Evolutionary conservation across 169 alveolate species (phyloP), one percentile per base, ranked within the genome.

Genomic region (Plasmodium blacklocki): DNA sequence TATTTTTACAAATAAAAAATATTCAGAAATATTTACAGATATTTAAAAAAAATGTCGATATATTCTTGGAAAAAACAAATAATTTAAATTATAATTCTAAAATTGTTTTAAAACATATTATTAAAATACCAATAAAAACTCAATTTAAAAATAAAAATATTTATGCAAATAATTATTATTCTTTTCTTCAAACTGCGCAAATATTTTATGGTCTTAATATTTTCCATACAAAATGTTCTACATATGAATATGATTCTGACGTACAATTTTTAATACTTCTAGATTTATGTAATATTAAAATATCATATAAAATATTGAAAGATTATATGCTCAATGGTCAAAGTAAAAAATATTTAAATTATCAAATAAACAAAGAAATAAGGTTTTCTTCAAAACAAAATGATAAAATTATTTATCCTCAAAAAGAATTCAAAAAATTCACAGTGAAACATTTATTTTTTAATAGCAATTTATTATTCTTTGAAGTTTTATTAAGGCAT

Each of bases 101-200:
- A 72, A 39, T 18, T 7, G 70, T 71, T 52, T 52, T 86, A 62
- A 86, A 59, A 43, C 26, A 86, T 19, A 72, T 86, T 19, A 52
- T 63, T 67, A 86, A 86, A 71, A 86, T 86, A 21, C 92, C 88
- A 1, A 45, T 86, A 60, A 56, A 14, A 56, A 56, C 21, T n/a
- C 32, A 56, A 56, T 5, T 39, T 5, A 83, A 49, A 83, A 70
- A 70, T 68, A 63, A 43, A n/a, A 58, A 70, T 18, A 64, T 64
- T 2, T 58, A 19, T 49, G n/a, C 52, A 26, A 72, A 52, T 43
- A 72, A 72, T 19, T 73, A 86, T 72, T 86, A 72, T 54, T n/a
- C 88, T 32, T 72, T 86, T 73, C 75, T 86, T 49, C 92, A 86
- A 56, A 70, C 62, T 32, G 64, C 92, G 4, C 92, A 86, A 64